Evolutionary conservation across 73 alveolate genomes (phyloP).

Genomic region (Diophrys sp.): DNA sequence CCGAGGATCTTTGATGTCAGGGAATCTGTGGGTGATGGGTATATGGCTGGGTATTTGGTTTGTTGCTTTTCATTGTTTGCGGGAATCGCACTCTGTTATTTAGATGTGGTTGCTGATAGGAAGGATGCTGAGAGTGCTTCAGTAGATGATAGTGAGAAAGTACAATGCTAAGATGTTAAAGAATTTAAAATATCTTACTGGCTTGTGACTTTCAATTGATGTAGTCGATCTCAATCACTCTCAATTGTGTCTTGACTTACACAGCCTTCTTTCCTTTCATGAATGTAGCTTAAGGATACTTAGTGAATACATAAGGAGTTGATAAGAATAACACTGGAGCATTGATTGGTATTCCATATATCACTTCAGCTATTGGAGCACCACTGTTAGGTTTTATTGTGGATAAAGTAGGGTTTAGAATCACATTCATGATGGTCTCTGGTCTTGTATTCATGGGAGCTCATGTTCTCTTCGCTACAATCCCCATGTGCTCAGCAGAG

Average conservation of each 20-base stretch:
- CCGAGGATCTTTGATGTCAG: not conserved
- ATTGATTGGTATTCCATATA: slow-evolving; percentile 33
- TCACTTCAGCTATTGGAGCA: slow-evolving; percentile 62
- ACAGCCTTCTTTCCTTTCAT: slow-evolving; percentile 66
- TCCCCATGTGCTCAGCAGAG: not conserved
- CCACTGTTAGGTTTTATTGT: slow-evolving; percentile 74
- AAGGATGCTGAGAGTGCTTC: not conserved
- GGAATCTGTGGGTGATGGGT: not conserved
- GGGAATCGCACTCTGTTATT: not conserved
- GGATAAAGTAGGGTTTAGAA: slow-evolving; percentile 69
- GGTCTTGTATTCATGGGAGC: not conserved
- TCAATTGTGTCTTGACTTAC: slow-evolving; percentile 67
- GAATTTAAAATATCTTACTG: slow-evolving; percentile 62
- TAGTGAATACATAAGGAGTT: slow-evolving; percentile 55
- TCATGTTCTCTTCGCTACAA: not conserved
- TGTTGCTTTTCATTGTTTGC: not conserved
- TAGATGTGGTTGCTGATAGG: not conserved
- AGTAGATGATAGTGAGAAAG: slow-evolving; percentile 57
- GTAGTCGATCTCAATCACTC: no score
- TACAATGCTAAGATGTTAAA: slow-evolving; percentile 61
- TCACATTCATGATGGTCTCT: slow-evolving; percentile 2
- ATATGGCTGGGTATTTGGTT: not conserved
- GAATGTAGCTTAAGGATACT: slow-evolving; percentile 52
- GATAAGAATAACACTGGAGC: slow-evolving; percentile 52
- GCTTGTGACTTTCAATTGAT: slow-evolving; percentile 67